phyloP scores from a whole-genome alignment of 2,329 filamentous ascomycete species.

The Penicillium sp. region DNA sequence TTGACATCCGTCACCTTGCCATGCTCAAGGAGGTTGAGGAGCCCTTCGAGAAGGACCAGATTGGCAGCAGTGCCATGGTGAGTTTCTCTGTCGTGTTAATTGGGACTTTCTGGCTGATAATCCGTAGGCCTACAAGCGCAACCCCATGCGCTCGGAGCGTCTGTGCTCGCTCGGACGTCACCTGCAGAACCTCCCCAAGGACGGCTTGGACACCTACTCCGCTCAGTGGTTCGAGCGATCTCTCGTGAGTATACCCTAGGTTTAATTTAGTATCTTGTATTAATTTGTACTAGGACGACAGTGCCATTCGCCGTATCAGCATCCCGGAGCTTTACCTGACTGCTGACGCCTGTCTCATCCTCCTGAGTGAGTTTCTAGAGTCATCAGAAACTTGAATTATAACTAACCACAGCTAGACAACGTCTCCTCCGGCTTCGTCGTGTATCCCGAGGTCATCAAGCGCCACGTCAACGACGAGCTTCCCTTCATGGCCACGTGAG shows the following conservation, averaged over 20 bases:
- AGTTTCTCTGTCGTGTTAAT: constrained; percentile 6
- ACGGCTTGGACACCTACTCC: constrained; percentile 64
- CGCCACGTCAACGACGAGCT: constrained; percentile 70
- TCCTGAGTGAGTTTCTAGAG: constrained; percentile 29
- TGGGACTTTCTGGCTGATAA: constrained; percentile 27
- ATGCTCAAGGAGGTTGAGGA: constrained; percentile 81
- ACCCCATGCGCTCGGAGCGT: constrained; percentile 57
- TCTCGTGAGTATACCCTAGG: constrained; percentile 41
- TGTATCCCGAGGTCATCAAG: constrained; percentile 73
- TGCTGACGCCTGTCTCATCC: constrained; percentile 57
- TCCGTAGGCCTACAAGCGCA: constrained; percentile 63
- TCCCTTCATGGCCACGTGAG: constrained; percentile 77
- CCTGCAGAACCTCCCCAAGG: constrained; percentile 52
- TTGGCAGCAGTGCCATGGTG: constrained; percentile 63
- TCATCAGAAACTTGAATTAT: not conserved
- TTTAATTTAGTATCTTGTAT: not conserved
- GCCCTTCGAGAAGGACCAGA: constrained; percentile 76
- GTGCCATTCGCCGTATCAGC: constrained; percentile 57
- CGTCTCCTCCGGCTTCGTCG: constrained; percentile 65
- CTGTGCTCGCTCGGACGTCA: constrained; percentile 59
- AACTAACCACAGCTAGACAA: constrained; percentile 53
- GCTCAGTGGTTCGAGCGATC: constrained; percentile 76
- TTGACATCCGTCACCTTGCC: constrained; percentile 71
- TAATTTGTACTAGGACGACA: constrained; percentile 57
- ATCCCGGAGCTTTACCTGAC: constrained; percentile 67